Conservation (phyloP, 257 asterid genomes). For the Cordia subcordata region DNA sequence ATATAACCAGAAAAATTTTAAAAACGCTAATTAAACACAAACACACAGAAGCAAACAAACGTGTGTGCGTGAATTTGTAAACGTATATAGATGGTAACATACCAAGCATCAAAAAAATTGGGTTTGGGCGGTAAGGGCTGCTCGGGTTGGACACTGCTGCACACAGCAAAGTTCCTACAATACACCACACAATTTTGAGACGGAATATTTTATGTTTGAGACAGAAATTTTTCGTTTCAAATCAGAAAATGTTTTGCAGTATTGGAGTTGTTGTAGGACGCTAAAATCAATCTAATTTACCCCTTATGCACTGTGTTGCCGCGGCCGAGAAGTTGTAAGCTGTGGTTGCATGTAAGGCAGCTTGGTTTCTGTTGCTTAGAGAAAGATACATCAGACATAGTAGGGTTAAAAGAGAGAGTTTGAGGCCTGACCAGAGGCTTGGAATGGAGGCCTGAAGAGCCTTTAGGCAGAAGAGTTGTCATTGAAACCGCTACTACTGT, state of each 20-base stretch:
- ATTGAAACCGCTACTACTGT: neutral
- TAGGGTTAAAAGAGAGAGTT: neutral
- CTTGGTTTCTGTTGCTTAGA: neutral
- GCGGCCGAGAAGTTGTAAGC: neutral
- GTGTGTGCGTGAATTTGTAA: too few species aligned
- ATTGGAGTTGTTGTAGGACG: too few species aligned
- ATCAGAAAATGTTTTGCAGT: too few species aligned
- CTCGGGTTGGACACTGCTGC: constrained; percentile 27
- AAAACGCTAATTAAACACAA: too few species aligned
- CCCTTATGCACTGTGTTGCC: neutral
- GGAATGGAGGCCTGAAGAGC: neutral
- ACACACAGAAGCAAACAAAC: too few species aligned
- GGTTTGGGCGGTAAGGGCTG: constrained; percentile 50
- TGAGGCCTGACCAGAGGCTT: neutral
- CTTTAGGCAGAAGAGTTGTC: constrained; percentile 3
- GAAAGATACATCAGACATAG: neutral
- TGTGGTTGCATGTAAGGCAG: too few species aligned
- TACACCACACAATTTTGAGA: too few species aligned
- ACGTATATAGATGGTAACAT: too few species aligned
- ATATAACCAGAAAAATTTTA: too few species aligned
- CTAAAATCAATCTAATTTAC: too few species aligned
- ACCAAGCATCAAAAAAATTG: constrained; percentile 46
- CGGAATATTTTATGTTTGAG: too few species aligned
- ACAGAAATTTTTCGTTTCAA: too few species aligned
- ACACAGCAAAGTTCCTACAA: constrained; percentile 18